Evolutionary conservation across 225 moss, liverwort and hornwort species (phyloP), one percentile per base, ranked within the genome.

Genomic region (Polytrichum commune): DNA sequence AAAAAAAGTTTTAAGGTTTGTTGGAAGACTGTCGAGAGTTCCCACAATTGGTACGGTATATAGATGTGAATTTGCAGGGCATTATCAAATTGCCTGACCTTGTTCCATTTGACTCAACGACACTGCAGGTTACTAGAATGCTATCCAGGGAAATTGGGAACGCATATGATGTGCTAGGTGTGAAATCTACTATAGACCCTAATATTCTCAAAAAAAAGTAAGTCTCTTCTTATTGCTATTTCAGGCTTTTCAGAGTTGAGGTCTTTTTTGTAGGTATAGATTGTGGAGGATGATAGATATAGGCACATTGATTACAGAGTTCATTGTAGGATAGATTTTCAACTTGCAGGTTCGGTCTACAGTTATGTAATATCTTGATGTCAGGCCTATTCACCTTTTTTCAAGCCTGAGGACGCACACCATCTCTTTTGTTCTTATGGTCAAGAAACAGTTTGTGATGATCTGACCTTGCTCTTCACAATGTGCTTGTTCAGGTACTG

Each of bases 161-260:
- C 73, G 96, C 96, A 28, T 97, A 97, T 68, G 96, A 97, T n/a
- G 54, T 94, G 57, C 69, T 97, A 27, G 88, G 94, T 58, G 81
- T 97, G 80, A 93, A 94, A 77, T 67, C 88, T 27, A 89, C 90
- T 66, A 84, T 90, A 5, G 78, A 79, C 65, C 77, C 90, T 57
- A 69, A 69, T 60, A 73, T 80, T 53, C 69, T 97, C 56, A 97
- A 94, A 82, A 97, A 97, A 76, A 92, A 87, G 96, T 95, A 72
- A 75, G 79, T 75, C 22, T 10, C 54, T 46, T 5, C 8, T 22
- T 62, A 22, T 18, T 27, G 16, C 23, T 57, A 7, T 27, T 53
- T 46, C 13, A 46, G 13, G 46, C 4, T 13, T 4, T 16, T 46
- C 13, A 46, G 4, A 16, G 32, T 32, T 8, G 32, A 32, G 29